phyloP scores from a whole-genome alignment of 176 grass and related monocot species.

The Microstegium vimineum region DNA sequence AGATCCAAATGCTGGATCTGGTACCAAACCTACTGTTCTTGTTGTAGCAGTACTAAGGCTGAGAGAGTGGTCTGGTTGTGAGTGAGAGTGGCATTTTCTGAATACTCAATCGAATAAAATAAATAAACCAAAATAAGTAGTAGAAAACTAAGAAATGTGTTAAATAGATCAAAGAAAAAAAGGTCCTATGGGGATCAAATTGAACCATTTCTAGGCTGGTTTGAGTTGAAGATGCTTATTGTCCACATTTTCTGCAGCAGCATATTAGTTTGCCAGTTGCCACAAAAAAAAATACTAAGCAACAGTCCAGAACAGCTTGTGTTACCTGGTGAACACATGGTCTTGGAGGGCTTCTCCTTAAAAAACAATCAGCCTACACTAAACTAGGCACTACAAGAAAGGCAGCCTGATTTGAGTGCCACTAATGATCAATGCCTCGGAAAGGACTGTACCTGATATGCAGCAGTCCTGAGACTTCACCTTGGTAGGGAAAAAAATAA shows the following conservation, averaged over 20 bases:
- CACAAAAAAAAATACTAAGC: background rate
- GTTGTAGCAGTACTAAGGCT: background rate
- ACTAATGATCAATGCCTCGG: background rate
- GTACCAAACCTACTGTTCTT: background rate
- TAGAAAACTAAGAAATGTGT: background rate
- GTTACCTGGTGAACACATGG: no score
- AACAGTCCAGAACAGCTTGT: no score
- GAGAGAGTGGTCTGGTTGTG: background rate
- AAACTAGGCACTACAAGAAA: constrained; percentile 8
- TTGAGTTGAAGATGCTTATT: constrained; percentile 7
- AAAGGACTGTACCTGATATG: background rate
- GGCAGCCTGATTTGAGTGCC: background rate
- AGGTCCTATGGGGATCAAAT: background rate
- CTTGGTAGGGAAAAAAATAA: background rate
- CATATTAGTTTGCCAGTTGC: constrained; percentile 1
- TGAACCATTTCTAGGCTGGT: constrained; percentile 1
- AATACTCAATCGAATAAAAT: constrained; percentile 7
- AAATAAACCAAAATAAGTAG: background rate
- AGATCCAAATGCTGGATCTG: background rate
- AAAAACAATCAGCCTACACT: background rate
- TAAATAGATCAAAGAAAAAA: background rate
- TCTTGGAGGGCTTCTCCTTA: no score
- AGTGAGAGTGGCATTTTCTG: background rate
- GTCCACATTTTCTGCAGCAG: background rate
- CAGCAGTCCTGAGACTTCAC: background rate